Base-by-base conservation (phyloP, 106 monocot species). In the Apostasia shenzhenica region DNA sequence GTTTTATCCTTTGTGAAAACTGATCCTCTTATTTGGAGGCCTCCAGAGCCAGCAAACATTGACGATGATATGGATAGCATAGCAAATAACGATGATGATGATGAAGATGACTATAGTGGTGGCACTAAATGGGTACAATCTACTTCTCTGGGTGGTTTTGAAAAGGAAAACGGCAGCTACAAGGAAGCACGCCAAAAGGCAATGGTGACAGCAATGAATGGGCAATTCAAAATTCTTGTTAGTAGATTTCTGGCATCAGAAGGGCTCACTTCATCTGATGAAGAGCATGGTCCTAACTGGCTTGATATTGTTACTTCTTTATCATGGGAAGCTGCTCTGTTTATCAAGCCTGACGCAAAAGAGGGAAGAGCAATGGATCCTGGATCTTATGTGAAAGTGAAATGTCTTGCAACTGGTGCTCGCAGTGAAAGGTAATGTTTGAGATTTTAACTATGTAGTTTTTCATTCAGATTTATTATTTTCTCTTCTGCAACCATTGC, bases 331-430 rank as follows among this genome's bases (percentile, higher is more conserved):
- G 87, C 99, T 73, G 93, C 90, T 44, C 70, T 80, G 52, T 76
- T 93, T 55, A 68, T 99, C 65, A 93, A 88, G 59, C 93, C 99
- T 50, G 87, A 87, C 79, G 89, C 86, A 59, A 84, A 63, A 45
- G 78, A 89, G 65, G 99, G 99, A 53, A 90, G 73, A 70, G 90
- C 87, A 50, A 99, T 99, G 99, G 99, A 99, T 88, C 93, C 93
- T 65, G 82, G 77, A 7, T 83, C 76, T 39, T 99, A 93, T 81
- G 78, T 93, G 59, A 99, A 99, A 78, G 81, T 99, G 8, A 99
- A 99, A 72, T 99, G 93, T 69, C 54, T 90, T 74, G 93, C 90
- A 73, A 74, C 80, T 66, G 99, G 93, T 54, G 71, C 56, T 76
- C 86, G 63, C 12, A 66, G 45, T 63, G 73, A 99, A 81, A 93